Conservation (phyloP, 495 filamentous ascomycete species). For the Delitschia confertaspora region DNA sequence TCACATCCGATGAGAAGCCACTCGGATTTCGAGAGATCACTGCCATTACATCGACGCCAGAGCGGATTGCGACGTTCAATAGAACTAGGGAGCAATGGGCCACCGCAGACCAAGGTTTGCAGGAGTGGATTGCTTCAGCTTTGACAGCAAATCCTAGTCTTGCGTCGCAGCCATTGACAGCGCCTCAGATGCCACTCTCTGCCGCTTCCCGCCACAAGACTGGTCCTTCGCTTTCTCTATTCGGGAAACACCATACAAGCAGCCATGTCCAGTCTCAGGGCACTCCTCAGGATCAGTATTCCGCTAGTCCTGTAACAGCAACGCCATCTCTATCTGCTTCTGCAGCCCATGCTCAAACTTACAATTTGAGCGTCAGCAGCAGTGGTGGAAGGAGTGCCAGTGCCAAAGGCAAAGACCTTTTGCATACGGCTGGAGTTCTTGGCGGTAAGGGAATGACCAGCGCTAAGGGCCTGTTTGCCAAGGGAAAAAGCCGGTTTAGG, state of each 20-base stretch:
- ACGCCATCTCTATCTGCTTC: constrained; percentile 5
- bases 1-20: constrained; percentile 11
- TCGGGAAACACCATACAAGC: constrained; percentile 8
- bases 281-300: constrained; percentile 12
- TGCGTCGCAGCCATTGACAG: constrained; percentile 34
- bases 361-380: neutral
- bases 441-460: constrained; percentile 64
- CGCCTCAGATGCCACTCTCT: constrained; percentile 17
- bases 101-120: constrained; percentile 59
- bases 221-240: constrained; percentile 22
- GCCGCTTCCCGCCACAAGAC: constrained; percentile 18
- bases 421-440: constrained; percentile 66
- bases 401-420: constrained; percentile 67
- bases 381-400: constrained; percentile 12
- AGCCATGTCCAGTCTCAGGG: constrained; percentile 1
- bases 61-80: constrained; percentile 62
- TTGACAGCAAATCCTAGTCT: constrained; percentile 44
- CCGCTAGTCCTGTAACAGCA: constrained; percentile 9
- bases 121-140: constrained; percentile 57
- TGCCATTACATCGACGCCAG: constrained; percentile 47
- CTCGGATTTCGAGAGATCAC: constrained; percentile 61
- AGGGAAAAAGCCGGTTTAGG: constrained; percentile 73
- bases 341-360: neutral
- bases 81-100: constrained; percentile 62
- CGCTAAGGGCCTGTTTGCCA: constrained; percentile 78